Conservation (phyloP, 148 eudicot genomes). For the Persicaria tinctoria region DNA sequence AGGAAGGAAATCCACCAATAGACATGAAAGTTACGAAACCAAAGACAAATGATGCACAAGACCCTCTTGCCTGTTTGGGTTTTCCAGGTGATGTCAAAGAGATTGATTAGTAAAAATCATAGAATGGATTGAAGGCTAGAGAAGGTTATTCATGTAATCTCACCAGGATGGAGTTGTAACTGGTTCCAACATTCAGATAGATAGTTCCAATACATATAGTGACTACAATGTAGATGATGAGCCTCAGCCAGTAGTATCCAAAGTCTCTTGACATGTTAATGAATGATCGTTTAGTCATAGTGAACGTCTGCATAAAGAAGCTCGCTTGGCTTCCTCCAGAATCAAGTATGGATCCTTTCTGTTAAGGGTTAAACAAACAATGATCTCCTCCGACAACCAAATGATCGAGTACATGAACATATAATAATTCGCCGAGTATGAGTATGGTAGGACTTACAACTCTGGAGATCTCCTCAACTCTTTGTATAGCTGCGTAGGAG, state of each 20-base stretch:
- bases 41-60: conserved; percentile 89
- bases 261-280: conserved; percentile 97
- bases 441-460: conserved; percentile 30
- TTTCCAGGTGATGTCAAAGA: not conserved
- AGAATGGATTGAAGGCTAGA: too few relatives aligned
- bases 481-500: conserved; percentile 49
- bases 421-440: not conserved
- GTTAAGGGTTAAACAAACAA: conserved; percentile 7
- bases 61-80: conserved; percentile 68
- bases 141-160: not conserved
- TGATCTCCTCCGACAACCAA: too few relatives aligned
- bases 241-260: conserved; percentile 95
- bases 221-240: conserved; percentile 77
- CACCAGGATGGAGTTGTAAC: conserved; percentile 79
- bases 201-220: conserved; percentile 89
- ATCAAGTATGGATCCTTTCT: conserved; percentile 95
- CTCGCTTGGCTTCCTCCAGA: conserved; percentile 95
- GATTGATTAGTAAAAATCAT: not conserved
- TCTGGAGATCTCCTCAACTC: conserved; percentile 71
- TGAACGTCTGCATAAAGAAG: conserved; percentile 72
- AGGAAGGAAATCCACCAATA: conserved; percentile 95
- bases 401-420: too few relatives aligned
- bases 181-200: conserved; percentile 73
- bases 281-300: conserved; percentile 78
- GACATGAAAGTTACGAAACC: conserved; percentile 99